Evolutionary conservation across 148 eudicot species (phyloP), one percentile per base, ranked within the genome.

Genomic region (Diospyros kaki): DNA sequence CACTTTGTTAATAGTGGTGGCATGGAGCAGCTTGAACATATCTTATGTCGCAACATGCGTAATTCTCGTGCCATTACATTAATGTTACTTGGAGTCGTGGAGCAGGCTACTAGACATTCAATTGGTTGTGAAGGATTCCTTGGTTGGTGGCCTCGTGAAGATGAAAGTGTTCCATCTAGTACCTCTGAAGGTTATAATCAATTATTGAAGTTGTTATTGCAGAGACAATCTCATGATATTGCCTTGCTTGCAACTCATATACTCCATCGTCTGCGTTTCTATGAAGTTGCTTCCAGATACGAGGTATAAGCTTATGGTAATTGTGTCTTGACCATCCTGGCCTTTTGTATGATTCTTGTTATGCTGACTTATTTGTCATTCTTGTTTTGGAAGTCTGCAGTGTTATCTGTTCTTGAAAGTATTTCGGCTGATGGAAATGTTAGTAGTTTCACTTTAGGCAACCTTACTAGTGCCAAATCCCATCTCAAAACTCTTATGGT

Each of bases 141-240:
- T 66, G 97, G 96, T 74, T 95, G 99, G 99, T 95, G 97, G 98
- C 97, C 99, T 75, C 91, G 97, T 75, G 98, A 93, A 79, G 94
- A 88, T 79, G 94, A 85, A 72, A 83, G 45, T 53, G 83, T 93
- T 56, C 99, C 99, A 43, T 82, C 89, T 60, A 85, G 91, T 83
- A 77, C 74, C 60, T 93, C 94, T 81, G 93, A 88, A 79, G 91
- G 98, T 74, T 95, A 95, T 82, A 93, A 84, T 84, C 88, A 86
- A 53, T 84, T 95, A 74, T 81, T 95, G 81, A 93, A 88, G 84
- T 83, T 95, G 81, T 77, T 95, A 72, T 69, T 95, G 90, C 88
- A 84, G 74, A 95, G 88, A 71, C 96, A 84, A 68, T 84, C 93
- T 17, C 98, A 95, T 84, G 94, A 91, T 86, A 84, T 93, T 78